Base-by-base conservation (phyloP, 139 green algal species). In the Chlorella sp. region DNA sequence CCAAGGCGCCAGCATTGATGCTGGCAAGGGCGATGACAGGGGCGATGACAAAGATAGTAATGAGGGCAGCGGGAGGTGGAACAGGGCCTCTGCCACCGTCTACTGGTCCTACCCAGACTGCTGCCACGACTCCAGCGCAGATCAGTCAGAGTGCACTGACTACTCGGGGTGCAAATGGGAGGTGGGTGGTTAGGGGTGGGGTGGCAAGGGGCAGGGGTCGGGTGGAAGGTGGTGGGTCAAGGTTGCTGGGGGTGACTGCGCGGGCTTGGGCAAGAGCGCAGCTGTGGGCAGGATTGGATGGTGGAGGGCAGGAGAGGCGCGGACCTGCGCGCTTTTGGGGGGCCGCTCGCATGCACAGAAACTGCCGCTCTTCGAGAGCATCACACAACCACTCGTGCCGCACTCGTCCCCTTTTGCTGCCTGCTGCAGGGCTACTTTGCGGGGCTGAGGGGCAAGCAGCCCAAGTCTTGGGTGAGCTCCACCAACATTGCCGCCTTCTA, bases 401-500 rank as follows among this genome's bases (percentile, higher is more conserved):
- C 14, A 12, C 11, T 4, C 75, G 1, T 30, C 34, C 48, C 48
- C 48, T 34, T 34, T 26, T 76, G 68, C 68, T 36, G 1, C 32
- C n/a, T 30, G 75, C 34, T 81, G 75, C 75, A 81, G 75, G 75
- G 75, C 75, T 30, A 66, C 39, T 84, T 84, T 84, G 78, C 78
- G 48, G 78, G 39, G 26, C 78, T 84, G 39, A 32, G 36, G 3
- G 39, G 42, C 78, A 84, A 84, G 78, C 78, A 81, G 75, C 40
- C 78, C 26, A 34, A 66, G 78, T 84, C 78, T 26, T 84, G 78
- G 78, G 78, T 84, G 26, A 84, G 61, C 39, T 57, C 42, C 34
- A 64, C 36, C 78, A 64, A 84, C 78, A 84, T 84, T 34, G 78
- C 61, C 5, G 30, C 78, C 78, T 84, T 84, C 78, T 84, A 39